Conservation (phyloP, 768 basidiomycete genomes). For the Lentinula guzmanii region DNA sequence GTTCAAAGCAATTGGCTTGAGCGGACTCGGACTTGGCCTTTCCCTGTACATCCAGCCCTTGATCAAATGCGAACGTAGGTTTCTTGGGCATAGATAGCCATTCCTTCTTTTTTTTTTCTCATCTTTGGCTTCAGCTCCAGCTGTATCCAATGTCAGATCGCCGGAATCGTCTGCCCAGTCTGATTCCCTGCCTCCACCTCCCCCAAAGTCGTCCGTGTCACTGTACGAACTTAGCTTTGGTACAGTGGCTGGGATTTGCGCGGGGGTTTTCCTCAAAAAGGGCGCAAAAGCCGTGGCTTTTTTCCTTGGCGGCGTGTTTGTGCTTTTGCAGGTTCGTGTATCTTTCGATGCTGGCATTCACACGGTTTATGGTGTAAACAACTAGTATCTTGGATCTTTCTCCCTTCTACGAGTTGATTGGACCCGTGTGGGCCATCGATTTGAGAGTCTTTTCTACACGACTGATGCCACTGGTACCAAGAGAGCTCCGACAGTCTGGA, state of each 20-base stretch:
- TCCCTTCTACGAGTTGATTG: slow-evolving; percentile 80
- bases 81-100: not conserved
- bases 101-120: not conserved
- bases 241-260: slow-evolving; percentile 81
- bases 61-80: slow-evolving; percentile 52
- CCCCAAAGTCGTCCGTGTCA: slow-evolving; percentile 70
- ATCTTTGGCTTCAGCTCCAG: slow-evolving; percentile 3
- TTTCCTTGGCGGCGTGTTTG: slow-evolving; percentile 84
- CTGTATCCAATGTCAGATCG: slow-evolving; percentile 7
- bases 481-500: slow-evolving; percentile 57
- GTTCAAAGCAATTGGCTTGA: slow-evolving; percentile 27
- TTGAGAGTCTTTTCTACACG: slow-evolving; percentile 70
- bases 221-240: slow-evolving; percentile 83
- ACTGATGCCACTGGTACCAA: slow-evolving; percentile 47
- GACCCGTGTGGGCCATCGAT: slow-evolving; percentile 54
- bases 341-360: not conserved
- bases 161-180: slow-evolving; percentile 4
- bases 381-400: slow-evolving; percentile 72
- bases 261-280: slow-evolving; percentile 93
- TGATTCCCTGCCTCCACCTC: slow-evolving; percentile 34
- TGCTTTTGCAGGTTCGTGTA: slow-evolving; percentile 74
- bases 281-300: slow-evolving; percentile 83
- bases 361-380: not conserved
- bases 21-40: slow-evolving; percentile 40
- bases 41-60: slow-evolving; percentile 25